Conservation (phyloP, 352 stramenopile genomes). For the Globisporangium yorkense region DNA sequence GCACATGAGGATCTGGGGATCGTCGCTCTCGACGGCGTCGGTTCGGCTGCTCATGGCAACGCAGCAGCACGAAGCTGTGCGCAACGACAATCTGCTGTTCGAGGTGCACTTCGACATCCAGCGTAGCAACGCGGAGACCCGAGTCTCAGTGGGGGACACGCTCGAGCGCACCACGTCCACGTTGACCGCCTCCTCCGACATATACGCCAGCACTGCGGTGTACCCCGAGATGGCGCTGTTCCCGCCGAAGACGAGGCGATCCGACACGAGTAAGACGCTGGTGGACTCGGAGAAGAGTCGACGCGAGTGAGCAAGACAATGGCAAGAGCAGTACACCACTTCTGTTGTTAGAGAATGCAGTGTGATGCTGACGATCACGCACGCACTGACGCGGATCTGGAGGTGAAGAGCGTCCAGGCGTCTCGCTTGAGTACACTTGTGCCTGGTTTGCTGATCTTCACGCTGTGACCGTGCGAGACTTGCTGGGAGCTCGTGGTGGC, state of each 20-base stretch:
- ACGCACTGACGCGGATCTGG: not conserved
- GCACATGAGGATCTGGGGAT: constrained; percentile 4
- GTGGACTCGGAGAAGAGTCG: not conserved
- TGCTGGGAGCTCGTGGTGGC: not conserved
- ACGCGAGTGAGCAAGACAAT: no score
- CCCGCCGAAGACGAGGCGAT: not conserved
- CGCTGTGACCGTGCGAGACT: no score
- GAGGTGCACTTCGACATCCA: constrained; percentile 5
- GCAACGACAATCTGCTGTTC: not conserved
- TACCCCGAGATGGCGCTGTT: constrained; percentile 5
- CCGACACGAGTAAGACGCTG: not conserved
- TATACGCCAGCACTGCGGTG: not conserved
- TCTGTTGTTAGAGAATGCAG: no score
- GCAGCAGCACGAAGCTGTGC: not conserved
- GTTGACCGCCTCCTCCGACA: not conserved
- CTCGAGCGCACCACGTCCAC: not conserved
- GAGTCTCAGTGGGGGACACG: not conserved
- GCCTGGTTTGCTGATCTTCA: not conserved
- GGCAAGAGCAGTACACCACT: no score
- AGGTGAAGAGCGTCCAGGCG: not conserved
- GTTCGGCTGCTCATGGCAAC: not conserved
- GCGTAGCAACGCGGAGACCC: not conserved
- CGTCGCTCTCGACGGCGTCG: not conserved
- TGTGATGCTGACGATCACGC: not conserved
- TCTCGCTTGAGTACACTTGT: not conserved